Percentiles rank a stretch among this genome's conserved stretches.
Evolutionary conservation across 192 early-diverging fungal genomes (phyloP).

Genomic region (Dissophora ornata): DNA sequence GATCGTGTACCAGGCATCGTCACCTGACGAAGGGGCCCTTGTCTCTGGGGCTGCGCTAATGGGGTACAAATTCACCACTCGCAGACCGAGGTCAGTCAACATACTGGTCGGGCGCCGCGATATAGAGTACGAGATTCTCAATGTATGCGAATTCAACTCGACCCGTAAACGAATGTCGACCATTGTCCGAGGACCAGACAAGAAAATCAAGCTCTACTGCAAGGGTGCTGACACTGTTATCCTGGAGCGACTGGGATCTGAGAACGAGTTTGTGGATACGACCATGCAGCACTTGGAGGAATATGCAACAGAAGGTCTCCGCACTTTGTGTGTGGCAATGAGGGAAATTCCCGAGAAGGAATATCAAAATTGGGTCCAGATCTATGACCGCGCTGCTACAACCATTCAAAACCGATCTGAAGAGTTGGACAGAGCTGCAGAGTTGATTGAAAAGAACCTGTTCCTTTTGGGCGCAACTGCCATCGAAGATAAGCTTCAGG

Average conservation of each 20-base stretch:
- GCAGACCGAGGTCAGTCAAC: slow-evolving; percentile 69
- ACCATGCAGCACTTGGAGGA: slow-evolving; percentile 89
- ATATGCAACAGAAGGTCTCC: slow-evolving; percentile 94
- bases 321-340: slow-evolving; percentile 96
- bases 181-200: slow-evolving; percentile 88
- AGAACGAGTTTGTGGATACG: slow-evolving; percentile 76
- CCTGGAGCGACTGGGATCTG: slow-evolving; percentile 83
- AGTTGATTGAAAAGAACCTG: slow-evolving; percentile 94
- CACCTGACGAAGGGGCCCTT: slow-evolving; percentile 96
- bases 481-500: slow-evolving; percentile 98
- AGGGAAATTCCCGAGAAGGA: slow-evolving; percentile 91
- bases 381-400: slow-evolving; percentile 90
- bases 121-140: slow-evolving; percentile 91
- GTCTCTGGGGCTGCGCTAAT: slow-evolving; percentile 78
- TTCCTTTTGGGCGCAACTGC: slow-evolving; percentile 96
- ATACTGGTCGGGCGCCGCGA: slow-evolving; percentile 56
- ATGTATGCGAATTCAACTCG: slow-evolving; percentile 98
- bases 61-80: slow-evolving; percentile 76
- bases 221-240: slow-evolving; percentile 99
- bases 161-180: slow-evolving; percentile 98
- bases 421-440: slow-evolving; percentile 91
- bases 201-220: slow-evolving; percentile 89
- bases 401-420: slow-evolving; percentile 90
- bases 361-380: slow-evolving; percentile 82
- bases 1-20: slow-evolving; percentile 94